Evolutionary conservation across 163 green algal species (phyloP).

Genomic region (Picocystis sp.): DNA sequence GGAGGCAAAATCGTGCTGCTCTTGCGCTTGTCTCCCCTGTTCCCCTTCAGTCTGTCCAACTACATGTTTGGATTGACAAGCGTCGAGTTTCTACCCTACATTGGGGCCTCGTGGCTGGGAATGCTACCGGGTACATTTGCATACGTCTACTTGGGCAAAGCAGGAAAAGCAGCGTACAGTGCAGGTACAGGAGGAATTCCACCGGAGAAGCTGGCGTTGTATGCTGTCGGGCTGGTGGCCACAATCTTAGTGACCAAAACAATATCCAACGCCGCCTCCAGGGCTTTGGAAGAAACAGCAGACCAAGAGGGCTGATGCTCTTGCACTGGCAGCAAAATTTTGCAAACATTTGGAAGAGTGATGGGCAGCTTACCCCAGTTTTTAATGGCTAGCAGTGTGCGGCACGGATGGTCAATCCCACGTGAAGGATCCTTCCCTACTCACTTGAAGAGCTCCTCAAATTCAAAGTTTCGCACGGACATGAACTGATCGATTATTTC

Average conservation of each 20-base stretch:
- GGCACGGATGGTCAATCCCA: too few species aligned
- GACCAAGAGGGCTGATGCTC: not conserved
- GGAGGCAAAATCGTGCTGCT: conserved; percentile 31
- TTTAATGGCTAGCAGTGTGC: too few species aligned
- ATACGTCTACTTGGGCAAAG: conserved; percentile 46
- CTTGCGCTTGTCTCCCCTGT: conserved; percentile 29
- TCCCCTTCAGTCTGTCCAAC: conserved; percentile 39
- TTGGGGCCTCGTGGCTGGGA: conserved; percentile 30
- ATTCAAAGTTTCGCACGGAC: conserved; percentile 23
- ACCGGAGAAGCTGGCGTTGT: conserved; percentile 29
- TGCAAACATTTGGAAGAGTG: too few species aligned
- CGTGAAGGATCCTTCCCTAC: too few species aligned
- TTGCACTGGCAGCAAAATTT: not conserved
- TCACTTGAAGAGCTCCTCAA: too few species aligned
- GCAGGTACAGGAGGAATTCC: conserved; percentile 7
- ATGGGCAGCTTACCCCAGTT: too few species aligned
- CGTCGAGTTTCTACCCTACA: conserved; percentile 22
- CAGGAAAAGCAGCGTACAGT: conserved; percentile 28
- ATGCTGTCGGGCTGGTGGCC: conserved; percentile 35
- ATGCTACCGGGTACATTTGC: conserved; percentile 50
- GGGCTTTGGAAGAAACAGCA: conserved; percentile 23
- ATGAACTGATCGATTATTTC: conserved; percentile 78
- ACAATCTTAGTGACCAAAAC: conserved; percentile 37
- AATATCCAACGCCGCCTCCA: conserved; percentile 29
- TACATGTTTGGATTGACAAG: conserved; percentile 29